Evolutionary conservation across 2,329 filamentous ascomycete species (phyloP).

Genomic region (Colletotrichum acutatum): DNA sequence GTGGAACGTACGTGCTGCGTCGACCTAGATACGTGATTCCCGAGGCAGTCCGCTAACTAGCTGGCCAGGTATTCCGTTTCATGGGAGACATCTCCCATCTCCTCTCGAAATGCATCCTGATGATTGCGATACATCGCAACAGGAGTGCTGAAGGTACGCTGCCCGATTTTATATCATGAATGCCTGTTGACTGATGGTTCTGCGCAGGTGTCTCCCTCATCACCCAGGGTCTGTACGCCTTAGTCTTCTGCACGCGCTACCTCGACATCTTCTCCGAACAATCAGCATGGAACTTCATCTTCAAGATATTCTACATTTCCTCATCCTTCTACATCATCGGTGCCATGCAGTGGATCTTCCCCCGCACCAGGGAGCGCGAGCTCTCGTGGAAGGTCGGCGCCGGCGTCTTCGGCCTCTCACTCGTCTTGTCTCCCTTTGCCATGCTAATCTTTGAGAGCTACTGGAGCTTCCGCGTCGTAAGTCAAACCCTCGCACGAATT

Average conservation of each 20-base stretch:
- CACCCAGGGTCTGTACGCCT: constrained; percentile 86
- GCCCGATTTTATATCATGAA: background rate
- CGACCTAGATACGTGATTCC: background rate
- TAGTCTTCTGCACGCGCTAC: constrained; percentile 89
- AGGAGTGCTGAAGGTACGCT: constrained; percentile 80
- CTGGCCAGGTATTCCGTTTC: constrained; percentile 73
- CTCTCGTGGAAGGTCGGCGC: constrained; percentile 92
- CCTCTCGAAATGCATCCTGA: constrained; percentile 87
- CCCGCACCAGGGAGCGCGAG: constrained; percentile 89
- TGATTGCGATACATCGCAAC: constrained; percentile 90
- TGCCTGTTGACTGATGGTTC: constrained; percentile 33
- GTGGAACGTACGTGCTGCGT: constrained; percentile 50
- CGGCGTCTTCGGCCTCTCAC: constrained; percentile 72
- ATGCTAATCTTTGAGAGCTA: constrained; percentile 72
- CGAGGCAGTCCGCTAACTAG: constrained; percentile 15
- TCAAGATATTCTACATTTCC: constrained; percentile 90
- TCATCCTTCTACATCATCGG: constrained; percentile 88
- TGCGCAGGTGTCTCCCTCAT: constrained; percentile 85
- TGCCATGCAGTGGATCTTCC: constrained; percentile 87
- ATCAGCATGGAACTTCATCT: constrained; percentile 76
- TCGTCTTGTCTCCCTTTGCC: constrained; percentile 77
- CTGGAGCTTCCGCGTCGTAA: constrained; percentile 64
- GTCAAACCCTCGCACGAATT: constrained; percentile 37
- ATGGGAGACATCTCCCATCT: constrained; percentile 87
- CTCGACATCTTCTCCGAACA: constrained; percentile 78